Base-by-base conservation (phyloP, 345 rosid genomes). In the Turritis glabra region DNA sequence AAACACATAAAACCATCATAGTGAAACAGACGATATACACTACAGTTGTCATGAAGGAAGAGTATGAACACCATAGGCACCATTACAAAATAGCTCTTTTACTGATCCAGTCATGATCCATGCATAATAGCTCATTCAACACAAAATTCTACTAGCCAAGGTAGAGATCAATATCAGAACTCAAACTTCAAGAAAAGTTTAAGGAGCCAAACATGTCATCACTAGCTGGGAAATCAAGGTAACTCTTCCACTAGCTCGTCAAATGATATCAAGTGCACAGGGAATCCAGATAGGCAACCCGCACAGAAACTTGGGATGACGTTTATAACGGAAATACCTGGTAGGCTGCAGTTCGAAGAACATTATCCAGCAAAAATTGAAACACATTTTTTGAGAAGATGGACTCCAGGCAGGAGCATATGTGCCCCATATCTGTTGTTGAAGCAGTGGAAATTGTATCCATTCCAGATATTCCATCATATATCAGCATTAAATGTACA, bases 341-440 rank as follows among this genome's bases (percentile, higher is more conserved):
- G 75, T 83, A 94, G 46, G 98, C 93, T 61, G 95, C 96, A 65
- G 90, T 90, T 77, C 82, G 85, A 30, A 94, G 88, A 86, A 90
- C 89, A 76, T 86, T 90, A 60, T 91, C 90, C 80, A 88, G 77
- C 68, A 90, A 81, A 82, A 90, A 91, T 52, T 81, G 97, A 79
- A 94, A 94, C 71, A 86, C 86, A 56, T 94, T 94, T 68, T 87
- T 84, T 5, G 85, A 81, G 83, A 90, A 94, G 74, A 91, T 74
- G 47, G 81, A 76, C 64, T 90, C 98, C 81, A 94, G 80, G 83
- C 97, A 87, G 6, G 88, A 87, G 74, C 81, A 80, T 75, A 90
- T 69, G 69, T 86, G 81, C 62, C 81, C 87, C 79, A 85, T 76
- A 80, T 91, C 90, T 83, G 79, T 79, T 29, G 93, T 83, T 48